Percentiles rank a stretch among this genome's conserved stretches.
These are phyloP conservation scores for Salix dunnii DNA, from an alignment of 345 rosid genomes.

Conservation along the genomic window DNA sequence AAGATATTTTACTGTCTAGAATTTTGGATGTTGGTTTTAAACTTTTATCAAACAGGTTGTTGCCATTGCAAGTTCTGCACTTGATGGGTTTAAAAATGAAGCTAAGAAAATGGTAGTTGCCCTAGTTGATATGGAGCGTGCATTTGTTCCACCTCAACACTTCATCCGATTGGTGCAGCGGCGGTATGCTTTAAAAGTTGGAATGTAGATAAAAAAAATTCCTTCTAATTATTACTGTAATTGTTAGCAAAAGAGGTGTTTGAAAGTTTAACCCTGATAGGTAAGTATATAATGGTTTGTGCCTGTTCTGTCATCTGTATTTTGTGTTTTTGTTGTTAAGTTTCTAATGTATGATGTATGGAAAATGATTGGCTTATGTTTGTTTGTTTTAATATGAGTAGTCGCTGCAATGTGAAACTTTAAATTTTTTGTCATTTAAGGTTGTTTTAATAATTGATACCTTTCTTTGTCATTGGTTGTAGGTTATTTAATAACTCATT, in stretches of 20 bases:
- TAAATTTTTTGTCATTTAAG: not conserved
- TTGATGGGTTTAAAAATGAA: slow-evolving; percentile 88
- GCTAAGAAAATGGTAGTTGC: slow-evolving; percentile 97
- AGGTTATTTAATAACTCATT: not conserved
- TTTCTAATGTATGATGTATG: not conserved
- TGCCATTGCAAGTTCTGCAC: slow-evolving; percentile 83
- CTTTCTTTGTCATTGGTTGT: not conserved
- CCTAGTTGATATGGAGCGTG: slow-evolving; percentile 98
- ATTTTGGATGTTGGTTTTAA: not conserved
- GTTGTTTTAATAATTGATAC: not conserved
- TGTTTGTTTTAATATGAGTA: not conserved
- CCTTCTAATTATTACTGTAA: not conserved
- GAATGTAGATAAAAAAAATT: not conserved
- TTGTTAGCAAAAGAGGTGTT: not conserved
- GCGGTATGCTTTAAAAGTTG: slow-evolving; percentile 45
- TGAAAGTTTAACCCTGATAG: not conserved
- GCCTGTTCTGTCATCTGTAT: not conserved
- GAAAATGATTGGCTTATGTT: not conserved
- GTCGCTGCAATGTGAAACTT: not conserved
- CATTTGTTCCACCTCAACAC: slow-evolving; percentile 98
- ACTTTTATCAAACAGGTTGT: slow-evolving; percentile 57
- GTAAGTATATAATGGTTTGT: not conserved
- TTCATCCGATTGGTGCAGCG: slow-evolving; percentile 96
- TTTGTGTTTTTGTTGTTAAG: not conserved
- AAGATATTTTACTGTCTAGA: not conserved